phyloP scores from a whole-genome alignment of 768 basidiomycete genomes.

The Roridomyces roridus region DNA sequence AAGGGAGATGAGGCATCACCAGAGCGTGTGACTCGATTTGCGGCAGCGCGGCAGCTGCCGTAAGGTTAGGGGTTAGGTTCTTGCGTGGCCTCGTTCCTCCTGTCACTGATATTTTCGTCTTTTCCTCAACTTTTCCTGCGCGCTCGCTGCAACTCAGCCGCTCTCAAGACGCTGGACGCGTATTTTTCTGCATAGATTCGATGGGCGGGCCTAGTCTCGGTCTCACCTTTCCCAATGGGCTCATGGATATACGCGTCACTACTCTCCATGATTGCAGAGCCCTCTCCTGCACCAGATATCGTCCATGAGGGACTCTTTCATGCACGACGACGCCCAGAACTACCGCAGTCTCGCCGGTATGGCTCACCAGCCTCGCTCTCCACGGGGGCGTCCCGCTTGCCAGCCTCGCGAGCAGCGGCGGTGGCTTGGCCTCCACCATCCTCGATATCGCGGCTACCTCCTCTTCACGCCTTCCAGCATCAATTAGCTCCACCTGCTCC shows the following conservation, averaged over 20 bases:
- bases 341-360: constrained; percentile 4
- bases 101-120: too few relatives aligned
- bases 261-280: constrained; percentile 18
- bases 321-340: constrained; percentile 3
- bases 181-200: too few relatives aligned
- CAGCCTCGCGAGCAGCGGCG: constrained; percentile 10
- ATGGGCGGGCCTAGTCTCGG: too few relatives aligned
- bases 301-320: constrained; percentile 14
- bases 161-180: too few relatives aligned
- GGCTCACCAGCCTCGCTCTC: constrained; percentile 5
- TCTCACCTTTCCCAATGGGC: not conserved
- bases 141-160: too few relatives aligned
- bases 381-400: constrained; percentile 2
- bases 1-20: too few relatives aligned
- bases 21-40: too few relatives aligned
- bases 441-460: constrained; percentile 13
- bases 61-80: too few relatives aligned
- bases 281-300: constrained; percentile 22
- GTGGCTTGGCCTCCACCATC: constrained; percentile 11
- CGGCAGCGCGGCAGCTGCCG: too few relatives aligned
- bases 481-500: constrained; percentile 5
- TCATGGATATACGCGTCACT: constrained; percentile 8
- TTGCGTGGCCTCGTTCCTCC: too few relatives aligned
- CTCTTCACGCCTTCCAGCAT: not conserved
- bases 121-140: too few relatives aligned